Evolutionary conservation across 495 filamentous ascomycete species (phyloP).

Genomic region (Aspergillus cristatus): DNA sequence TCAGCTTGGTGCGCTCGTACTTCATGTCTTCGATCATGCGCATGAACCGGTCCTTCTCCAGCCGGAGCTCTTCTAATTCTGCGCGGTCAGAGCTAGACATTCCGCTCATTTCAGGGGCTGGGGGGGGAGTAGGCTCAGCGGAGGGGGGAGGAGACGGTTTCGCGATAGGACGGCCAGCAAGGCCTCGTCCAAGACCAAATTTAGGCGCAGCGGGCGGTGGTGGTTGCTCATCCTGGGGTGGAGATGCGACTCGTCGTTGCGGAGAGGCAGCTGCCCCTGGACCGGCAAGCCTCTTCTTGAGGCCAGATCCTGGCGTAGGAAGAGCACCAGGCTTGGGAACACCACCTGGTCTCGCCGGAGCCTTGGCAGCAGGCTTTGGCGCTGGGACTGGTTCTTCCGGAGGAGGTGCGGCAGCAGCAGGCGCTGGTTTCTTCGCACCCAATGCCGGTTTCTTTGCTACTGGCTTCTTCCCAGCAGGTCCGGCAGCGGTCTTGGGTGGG

Average conservation of each 20-base stretch:
- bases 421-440: slow-evolving; percentile 44
- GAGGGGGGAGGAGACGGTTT: slow-evolving; percentile 48
- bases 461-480: slow-evolving; percentile 35
- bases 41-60: slow-evolving; percentile 67
- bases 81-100: slow-evolving; percentile 69
- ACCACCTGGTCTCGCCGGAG: slow-evolving; percentile 53
- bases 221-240: slow-evolving; percentile 48
- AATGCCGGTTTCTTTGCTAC: slow-evolving; percentile 45
- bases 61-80: slow-evolving; percentile 80
- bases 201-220: slow-evolving; percentile 52
- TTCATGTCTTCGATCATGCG: slow-evolving; percentile 67
- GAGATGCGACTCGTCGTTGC: slow-evolving; percentile 45
- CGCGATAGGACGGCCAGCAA: slow-evolving; percentile 79
- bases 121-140: slow-evolving; percentile 25
- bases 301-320: slow-evolving; percentile 46
- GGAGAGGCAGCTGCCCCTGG: slow-evolving; percentile 56
- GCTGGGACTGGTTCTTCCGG: slow-evolving; percentile 40
- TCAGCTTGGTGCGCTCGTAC: slow-evolving; percentile 61
- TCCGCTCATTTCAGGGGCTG: slow-evolving; percentile 40
- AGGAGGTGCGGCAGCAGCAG: slow-evolving; percentile 50
- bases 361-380: slow-evolving; percentile 49
- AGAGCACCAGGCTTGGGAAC: slow-evolving; percentile 57
- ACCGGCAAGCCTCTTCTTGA: slow-evolving; percentile 61
- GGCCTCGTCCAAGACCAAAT: slow-evolving; percentile 60
- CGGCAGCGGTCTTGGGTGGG: slow-evolving; percentile 47